phyloP scores from a whole-genome alignment of 2,329 filamentous ascomycete species.

The Fusarium luffae region DNA sequence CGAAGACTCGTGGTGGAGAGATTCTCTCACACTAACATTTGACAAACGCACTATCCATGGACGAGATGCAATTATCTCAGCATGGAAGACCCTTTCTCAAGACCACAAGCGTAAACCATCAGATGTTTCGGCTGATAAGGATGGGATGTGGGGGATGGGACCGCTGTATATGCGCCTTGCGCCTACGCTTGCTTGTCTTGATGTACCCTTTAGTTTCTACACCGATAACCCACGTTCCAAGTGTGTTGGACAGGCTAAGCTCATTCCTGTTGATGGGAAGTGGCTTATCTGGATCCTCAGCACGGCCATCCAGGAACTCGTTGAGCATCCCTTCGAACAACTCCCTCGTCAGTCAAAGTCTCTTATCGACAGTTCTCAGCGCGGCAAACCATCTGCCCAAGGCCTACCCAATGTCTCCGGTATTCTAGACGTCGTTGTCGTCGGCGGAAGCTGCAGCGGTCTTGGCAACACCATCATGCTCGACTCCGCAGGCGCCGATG shows the following conservation, averaged over 20 bases:
- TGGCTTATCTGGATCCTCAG: neutral
- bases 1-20: neutral
- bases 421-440: neutral
- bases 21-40: neutral
- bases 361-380: neutral
- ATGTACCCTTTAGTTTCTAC: neutral
- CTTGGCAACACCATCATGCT: constrained; percentile 1
- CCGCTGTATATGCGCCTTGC: neutral
- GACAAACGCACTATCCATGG: neutral
- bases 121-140: neutral
- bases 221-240: neutral
- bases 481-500: neutral
- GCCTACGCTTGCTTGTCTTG: neutral
- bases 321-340: neutral
- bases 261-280: neutral
- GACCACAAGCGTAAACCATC: neutral
- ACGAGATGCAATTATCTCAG: neutral
- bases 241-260: neutral
- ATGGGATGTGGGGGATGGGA: neutral
- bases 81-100: neutral
- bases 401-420: neutral
- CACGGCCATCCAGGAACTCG: neutral
- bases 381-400: neutral
- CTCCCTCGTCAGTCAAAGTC: neutral
- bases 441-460: neutral